These are phyloP conservation scores for Aspergillus neotritici DNA, from an alignment of 2,329 filamentous ascomycete species.

Conservation along the genomic window DNA sequence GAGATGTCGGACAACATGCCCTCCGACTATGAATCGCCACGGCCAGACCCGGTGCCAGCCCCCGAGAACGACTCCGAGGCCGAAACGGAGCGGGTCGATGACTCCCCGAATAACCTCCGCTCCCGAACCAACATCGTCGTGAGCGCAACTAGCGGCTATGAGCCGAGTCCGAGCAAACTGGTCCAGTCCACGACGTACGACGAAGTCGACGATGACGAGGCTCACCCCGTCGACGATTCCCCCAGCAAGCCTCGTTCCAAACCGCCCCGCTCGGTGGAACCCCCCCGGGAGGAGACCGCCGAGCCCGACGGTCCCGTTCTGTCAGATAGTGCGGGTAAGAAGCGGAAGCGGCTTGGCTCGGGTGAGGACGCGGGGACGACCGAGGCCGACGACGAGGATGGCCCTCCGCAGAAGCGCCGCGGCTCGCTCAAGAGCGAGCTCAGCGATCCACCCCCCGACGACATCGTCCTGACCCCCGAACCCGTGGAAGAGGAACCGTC, in stretches of 20 bases:
- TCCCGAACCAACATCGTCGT: constrained; percentile 56
- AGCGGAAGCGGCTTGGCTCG: constrained; percentile 36
- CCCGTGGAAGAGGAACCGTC: constrained; percentile 27
- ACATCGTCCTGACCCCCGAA: constrained; percentile 30
- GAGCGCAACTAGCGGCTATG: constrained; percentile 49
- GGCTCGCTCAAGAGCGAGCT: constrained; percentile 35
- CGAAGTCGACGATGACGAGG: constrained; percentile 48
- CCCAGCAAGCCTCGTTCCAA: constrained; percentile 36
- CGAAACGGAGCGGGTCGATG: constrained; percentile 87
- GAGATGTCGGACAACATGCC: constrained; percentile 66
- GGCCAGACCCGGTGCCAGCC: constrained; percentile 48
- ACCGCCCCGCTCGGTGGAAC: constrained; percentile 24
- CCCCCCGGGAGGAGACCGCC: constrained; percentile 15
- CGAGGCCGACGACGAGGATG: constrained; percentile 35
- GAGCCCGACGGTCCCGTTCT: constrained; percentile 24
- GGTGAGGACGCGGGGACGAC: constrained; percentile 30
- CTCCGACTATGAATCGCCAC: constrained; percentile 47
- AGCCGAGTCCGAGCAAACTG: constrained; percentile 72
- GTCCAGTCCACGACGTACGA: constrained; percentile 51
- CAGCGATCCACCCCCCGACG: constrained; percentile 32
- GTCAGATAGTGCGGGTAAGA: constrained; percentile 32
- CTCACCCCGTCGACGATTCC: constrained; percentile 37
- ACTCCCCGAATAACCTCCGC: constrained; percentile 68
- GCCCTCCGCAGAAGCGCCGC: constrained; percentile 38
- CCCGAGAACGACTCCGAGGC: constrained; percentile 73